Percentiles rank a stretch among this genome's conserved stretches.
These are phyloP conservation scores for Acanthamoeba triangularis DNA, from an alignment of 208 protist genomes.

Conservation along the genomic window DNA sequence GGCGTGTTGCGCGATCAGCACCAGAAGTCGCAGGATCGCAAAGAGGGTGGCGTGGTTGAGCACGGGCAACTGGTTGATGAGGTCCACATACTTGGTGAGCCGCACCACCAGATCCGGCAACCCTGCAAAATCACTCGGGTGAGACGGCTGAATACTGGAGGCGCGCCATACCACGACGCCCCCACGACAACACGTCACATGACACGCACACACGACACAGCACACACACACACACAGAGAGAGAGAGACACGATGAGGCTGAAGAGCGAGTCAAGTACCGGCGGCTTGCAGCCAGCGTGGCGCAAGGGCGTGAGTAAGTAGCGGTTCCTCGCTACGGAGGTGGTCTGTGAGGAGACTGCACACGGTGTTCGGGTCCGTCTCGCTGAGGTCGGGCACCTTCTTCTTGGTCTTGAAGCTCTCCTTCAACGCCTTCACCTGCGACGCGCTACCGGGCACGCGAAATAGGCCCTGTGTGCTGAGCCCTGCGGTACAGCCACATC, in stretches of 20 bases:
- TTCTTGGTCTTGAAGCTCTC: constrained; percentile 22
- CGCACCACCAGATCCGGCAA: constrained; percentile 25
- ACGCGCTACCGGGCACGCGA: constrained; percentile 7
- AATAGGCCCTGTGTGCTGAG: constrained; percentile 22
- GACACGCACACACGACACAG: background rate
- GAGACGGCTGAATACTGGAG: background rate
- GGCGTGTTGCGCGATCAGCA: background rate
- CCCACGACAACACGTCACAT: background rate
- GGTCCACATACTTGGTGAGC: constrained; percentile 18
- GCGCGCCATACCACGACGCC: background rate
- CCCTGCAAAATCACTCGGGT: background rate
- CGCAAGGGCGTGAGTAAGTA: background rate
- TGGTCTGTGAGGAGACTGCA: constrained; percentile 35
- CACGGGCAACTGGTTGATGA: background rate
- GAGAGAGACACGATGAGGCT: background rate
- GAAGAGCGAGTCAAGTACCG: background rate
- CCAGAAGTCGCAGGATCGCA: background rate
- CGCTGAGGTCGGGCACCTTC: background rate
- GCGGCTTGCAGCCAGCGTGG: background rate
- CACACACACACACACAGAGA: background rate
- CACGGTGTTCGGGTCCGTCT: background rate
- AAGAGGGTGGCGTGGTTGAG: constrained; percentile 2
- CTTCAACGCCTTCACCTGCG: background rate
- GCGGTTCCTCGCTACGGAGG: constrained; percentile 2
- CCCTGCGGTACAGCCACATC: background rate